Conservation (phyloP, 345 rosid species). For the Raphanus raphanistrum region DNA sequence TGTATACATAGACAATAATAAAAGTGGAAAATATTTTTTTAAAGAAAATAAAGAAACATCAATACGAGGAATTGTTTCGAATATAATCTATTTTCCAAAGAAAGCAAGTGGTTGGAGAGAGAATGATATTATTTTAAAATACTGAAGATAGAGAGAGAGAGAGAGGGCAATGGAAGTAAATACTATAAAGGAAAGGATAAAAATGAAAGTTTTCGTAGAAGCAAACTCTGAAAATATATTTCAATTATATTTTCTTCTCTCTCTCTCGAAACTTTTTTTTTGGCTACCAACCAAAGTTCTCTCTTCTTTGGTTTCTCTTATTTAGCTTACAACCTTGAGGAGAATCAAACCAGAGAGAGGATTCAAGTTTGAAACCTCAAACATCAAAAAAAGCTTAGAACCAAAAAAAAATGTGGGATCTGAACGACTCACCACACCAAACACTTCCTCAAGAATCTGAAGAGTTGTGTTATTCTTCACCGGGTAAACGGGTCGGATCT, state of each 20-base stretch:
- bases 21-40: slow-evolving; percentile 17
- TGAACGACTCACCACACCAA: slow-evolving; percentile 35
- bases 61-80: slow-evolving; percentile 38
- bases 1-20: slow-evolving; percentile 28
- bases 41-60: slow-evolving; percentile 25
- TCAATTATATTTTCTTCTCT: background rate
- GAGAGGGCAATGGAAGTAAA: slow-evolving; percentile 28
- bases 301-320: slow-evolving; percentile 37
- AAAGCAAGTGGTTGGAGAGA: slow-evolving; percentile 56
- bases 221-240: slow-evolving; percentile 35
- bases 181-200: slow-evolving; percentile 35
- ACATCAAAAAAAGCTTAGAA: slow-evolving; percentile 34
- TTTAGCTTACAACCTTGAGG: slow-evolving; percentile 42
- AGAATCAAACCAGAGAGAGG: slow-evolving; percentile 43
- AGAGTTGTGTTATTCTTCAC: slow-evolving; percentile 73
- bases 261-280: slow-evolving; percentile 29
- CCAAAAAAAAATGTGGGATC: slow-evolving; percentile 44
- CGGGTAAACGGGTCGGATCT: slow-evolving; percentile 84
- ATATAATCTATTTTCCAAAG: slow-evolving; percentile 36
- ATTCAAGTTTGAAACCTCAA: slow-evolving; percentile 21
- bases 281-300: slow-evolving; percentile 29
- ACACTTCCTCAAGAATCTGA: slow-evolving; percentile 53
- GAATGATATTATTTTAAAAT: slow-evolving; percentile 19
- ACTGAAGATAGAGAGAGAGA: slow-evolving; percentile 29
- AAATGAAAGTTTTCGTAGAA: slow-evolving; percentile 53